A percentile compares a stretch with the other conserved stretches of the same genome.
These are phyloP conservation scores for Claviceps sorghi DNA, from an alignment of 2,329 filamentous ascomycete genomes.

Conservation along the genomic window DNA sequence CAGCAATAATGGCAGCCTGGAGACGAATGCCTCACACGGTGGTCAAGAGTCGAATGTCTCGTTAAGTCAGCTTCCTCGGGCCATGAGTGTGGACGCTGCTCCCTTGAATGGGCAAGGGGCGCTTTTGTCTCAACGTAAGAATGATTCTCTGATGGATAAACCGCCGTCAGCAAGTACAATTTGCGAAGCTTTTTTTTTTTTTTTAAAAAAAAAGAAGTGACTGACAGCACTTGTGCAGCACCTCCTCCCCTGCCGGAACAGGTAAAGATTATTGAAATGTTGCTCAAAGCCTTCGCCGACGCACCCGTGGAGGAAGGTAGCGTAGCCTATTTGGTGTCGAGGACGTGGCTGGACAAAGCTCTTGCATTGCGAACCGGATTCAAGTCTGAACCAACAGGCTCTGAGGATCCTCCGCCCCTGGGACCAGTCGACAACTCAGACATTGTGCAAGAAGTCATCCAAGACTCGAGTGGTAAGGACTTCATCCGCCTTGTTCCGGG, in stretches of 20 bases:
- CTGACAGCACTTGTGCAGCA: conserved; percentile 10
- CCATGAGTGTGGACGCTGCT: conserved; percentile 27
- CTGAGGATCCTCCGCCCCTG: conserved; percentile 41
- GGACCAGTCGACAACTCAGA: conserved; percentile 81
- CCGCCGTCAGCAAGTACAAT: background rate
- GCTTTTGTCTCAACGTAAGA: conserved; percentile 4
- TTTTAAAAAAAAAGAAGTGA: background rate
- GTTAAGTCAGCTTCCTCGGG: conserved; percentile 17
- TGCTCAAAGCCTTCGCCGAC: conserved; percentile 39
- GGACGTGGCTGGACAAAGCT: conserved; percentile 63
- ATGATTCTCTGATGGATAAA: background rate
- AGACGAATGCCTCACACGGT: conserved; percentile 25
- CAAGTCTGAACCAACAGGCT: conserved; percentile 42
- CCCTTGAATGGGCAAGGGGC: conserved; percentile 11
- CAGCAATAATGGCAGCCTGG: conserved; percentile 29
- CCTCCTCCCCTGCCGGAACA: conserved; percentile 39
- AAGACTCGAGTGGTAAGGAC: conserved; percentile 31
- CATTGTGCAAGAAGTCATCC: conserved; percentile 50
- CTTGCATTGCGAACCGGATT: conserved; percentile 48
- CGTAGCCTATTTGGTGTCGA: conserved; percentile 63
- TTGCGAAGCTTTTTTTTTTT: background rate
- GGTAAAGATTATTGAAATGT: conserved; percentile 53
- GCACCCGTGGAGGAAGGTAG: conserved; percentile 52
- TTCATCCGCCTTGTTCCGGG: conserved; percentile 65
- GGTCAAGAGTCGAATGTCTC: conserved; percentile 9